phyloP scores from a whole-genome alignment of 2,329 filamentous ascomycete genomes.

The Akanthomyces dipterigenus region DNA sequence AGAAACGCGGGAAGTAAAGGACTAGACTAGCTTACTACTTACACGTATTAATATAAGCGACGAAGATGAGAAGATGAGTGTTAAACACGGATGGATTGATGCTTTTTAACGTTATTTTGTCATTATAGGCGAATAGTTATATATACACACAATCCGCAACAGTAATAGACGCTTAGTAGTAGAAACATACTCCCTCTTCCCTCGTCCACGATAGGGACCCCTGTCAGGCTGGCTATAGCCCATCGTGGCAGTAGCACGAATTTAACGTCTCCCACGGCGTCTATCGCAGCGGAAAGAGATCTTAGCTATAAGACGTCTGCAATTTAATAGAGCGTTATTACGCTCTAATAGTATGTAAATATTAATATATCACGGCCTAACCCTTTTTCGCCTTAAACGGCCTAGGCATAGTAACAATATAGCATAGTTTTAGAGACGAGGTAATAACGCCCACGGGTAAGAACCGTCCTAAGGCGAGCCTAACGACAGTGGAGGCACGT shows the following conservation, averaged over 20 bases:
- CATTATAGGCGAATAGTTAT: neutral
- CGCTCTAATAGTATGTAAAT: too few species aligned
- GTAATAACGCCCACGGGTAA: neutral
- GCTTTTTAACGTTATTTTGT: neutral
- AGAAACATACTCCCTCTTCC: neutral
- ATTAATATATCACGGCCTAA: too few species aligned
- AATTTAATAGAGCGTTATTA: too few species aligned
- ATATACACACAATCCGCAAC: neutral
- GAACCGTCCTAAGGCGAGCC: neutral
- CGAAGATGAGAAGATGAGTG: too few species aligned
- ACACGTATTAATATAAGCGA: too few species aligned
- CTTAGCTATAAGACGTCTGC: neutral
- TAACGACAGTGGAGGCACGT: neutral
- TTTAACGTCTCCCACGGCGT: neutral
- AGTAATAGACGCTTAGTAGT: neutral
- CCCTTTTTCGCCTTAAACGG: too few species aligned
- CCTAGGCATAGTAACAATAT: neutral
- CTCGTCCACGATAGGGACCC: neutral
- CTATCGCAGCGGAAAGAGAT: neutral
- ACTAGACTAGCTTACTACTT: too few species aligned
- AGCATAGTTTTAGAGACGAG: neutral
- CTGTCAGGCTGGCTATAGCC: neutral
- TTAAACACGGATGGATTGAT: too few species aligned
- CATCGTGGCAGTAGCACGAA: neutral
- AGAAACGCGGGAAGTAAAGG: too few species aligned